Base-by-base conservation (phyloP, 768 basidiomycete species). In the Crucibulum laeve region DNA sequence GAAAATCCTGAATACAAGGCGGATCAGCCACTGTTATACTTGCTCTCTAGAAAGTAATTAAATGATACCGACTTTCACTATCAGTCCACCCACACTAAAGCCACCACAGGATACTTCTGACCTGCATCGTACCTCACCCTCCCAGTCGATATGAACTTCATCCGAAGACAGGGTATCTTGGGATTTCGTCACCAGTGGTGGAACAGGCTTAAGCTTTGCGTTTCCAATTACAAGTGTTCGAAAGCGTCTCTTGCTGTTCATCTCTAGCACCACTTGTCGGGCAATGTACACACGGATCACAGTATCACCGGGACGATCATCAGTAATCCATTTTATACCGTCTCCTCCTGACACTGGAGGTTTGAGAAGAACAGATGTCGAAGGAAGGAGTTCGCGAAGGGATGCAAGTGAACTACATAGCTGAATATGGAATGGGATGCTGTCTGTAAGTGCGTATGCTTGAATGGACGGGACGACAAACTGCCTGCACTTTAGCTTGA, bases 351-450 rank as follows among this genome's bases (percentile, higher is more conserved):
- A 18, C 21, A 21, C 17, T 7, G 25, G 33, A 1, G 58, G 53
- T 43, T 49, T 34, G 26, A 64, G 49, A 5, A 60, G 51, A 4
- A 44, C 18, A 28, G 56, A 58, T 14, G 47, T 50, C 15, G 57
- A 49, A n/a, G 66, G 63, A 19, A 68, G 47, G 7, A 80, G 67
- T 25, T 70, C 64, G 15, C 60, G 57, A 25, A 82, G 62, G 4
- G 78, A 76, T 15, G 59, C 51, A 8, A 66, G 49, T 15, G 71
- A 65, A 25, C 70, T 73, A 35, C 63, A 63, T 23, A 82, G 61
- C 45, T 82, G 79, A 19, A 84, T 57, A 51, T 80, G 77, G 50
- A 83, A 75, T 3, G 81, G 79, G 15, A 83, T 78, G 22, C 57
- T 55, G 38, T 80, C 76, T 19, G 68, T 58, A 38, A 77, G 49